phyloP scores from a whole-genome alignment of 495 filamentous ascomycete species.

The Cudoniella acicularis region DNA sequence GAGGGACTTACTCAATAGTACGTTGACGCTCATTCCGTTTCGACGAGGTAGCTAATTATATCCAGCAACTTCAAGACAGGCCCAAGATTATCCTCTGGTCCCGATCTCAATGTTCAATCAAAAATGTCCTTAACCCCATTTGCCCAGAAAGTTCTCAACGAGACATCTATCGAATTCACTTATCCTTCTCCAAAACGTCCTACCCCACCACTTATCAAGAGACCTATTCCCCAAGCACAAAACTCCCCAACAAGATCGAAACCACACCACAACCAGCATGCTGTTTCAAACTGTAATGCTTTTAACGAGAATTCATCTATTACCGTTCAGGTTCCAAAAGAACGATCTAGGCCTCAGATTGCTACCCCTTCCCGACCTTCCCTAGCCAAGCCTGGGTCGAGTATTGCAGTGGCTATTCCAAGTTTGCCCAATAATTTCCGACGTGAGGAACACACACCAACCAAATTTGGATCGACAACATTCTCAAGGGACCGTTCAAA shows the following conservation, averaged over 20 bases:
- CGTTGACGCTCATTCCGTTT: neutral
- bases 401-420: slow-evolving; percentile 19
- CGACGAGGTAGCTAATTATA: slow-evolving; percentile 14
- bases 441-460: slow-evolving; percentile 15
- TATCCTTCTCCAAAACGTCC: slow-evolving; percentile 18
- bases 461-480: neutral
- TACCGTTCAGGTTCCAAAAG: slow-evolving; percentile 25
- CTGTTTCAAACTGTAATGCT: slow-evolving; percentile 21
- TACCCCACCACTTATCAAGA: slow-evolving; percentile 12
- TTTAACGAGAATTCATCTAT: slow-evolving; percentile 28
- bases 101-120: neutral
- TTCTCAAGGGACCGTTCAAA: neutral
- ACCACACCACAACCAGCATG: slow-evolving; percentile 12
- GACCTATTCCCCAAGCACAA: slow-evolving; percentile 12
- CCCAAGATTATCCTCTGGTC: neutral
- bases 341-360: neutral
- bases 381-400: slow-evolving; percentile 4
- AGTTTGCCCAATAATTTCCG: slow-evolving; percentile 9
- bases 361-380: slow-evolving; percentile 9
- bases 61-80: slow-evolving; percentile 55
- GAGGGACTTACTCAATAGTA: slow-evolving; percentile 59
- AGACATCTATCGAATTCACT: slow-evolving; percentile 20
- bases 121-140: slow-evolving; percentile 21
- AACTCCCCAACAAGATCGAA: slow-evolving; percentile 24
- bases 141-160: slow-evolving; percentile 21